Conservation (phyloP, 2,329 filamentous ascomycete species). For the Ascochyta viciae-villosae region DNA sequence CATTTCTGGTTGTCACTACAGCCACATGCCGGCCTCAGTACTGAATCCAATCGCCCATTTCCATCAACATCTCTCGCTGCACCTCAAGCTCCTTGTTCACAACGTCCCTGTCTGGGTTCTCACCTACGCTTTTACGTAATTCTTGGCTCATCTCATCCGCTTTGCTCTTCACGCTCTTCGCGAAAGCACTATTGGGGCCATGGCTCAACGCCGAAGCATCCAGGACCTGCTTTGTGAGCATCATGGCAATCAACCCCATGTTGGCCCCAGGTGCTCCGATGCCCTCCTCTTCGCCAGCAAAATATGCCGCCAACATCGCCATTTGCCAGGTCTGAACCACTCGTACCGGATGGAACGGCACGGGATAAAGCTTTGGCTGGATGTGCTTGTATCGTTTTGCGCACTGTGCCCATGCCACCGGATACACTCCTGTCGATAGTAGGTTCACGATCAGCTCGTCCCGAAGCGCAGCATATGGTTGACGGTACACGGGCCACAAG, state of each 20-base stretch:
- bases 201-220: constrained; percentile 53
- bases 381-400: constrained; percentile 60
- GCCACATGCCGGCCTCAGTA: background rate
- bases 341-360: constrained; percentile 60
- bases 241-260: constrained; percentile 52
- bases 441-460: constrained; percentile 61
- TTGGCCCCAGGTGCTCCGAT: constrained; percentile 46
- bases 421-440: constrained; percentile 53
- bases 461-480: constrained; percentile 63
- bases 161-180: constrained; percentile 49
- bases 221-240: constrained; percentile 52
- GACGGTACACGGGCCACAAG: constrained; percentile 58
- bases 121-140: constrained; percentile 28
- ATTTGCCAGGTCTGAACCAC: constrained; percentile 57
- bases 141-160: constrained; percentile 43
- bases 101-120: constrained; percentile 26
- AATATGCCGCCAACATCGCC: constrained; percentile 47
- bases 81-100: constrained; percentile 35
- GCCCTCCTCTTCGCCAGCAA: constrained; percentile 33
- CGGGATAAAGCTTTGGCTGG: constrained; percentile 59
- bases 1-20: no score
- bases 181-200: constrained; percentile 52
- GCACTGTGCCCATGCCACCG: constrained; percentile 59
- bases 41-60: constrained; percentile 40
- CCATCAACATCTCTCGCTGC: constrained; percentile 36